Conservation (phyloP, 2,329 filamentous ascomycete genomes). For the Diaporthe sp. region DNA sequence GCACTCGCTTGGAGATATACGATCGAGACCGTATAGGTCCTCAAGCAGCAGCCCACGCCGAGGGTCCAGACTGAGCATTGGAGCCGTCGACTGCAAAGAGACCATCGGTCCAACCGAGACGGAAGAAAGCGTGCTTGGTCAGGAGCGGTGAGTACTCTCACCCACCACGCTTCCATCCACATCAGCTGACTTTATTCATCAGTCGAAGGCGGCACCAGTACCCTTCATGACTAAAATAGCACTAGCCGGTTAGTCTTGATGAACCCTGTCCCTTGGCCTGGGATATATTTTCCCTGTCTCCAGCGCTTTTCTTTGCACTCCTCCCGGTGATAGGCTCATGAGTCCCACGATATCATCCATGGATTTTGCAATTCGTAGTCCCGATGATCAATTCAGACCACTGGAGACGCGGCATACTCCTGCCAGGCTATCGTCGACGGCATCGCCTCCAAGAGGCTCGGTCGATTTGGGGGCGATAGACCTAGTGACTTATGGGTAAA, state of each 20-base stretch:
- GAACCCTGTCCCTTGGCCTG: conserved; percentile 15
- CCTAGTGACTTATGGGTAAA: not conserved
- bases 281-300: not conserved
- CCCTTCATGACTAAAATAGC: conserved; percentile 24
- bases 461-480: not conserved
- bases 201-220: not conserved
- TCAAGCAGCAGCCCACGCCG: not conserved
- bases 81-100: not conserved
- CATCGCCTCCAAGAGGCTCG: not conserved
- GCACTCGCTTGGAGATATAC: not conserved
- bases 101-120: conserved; percentile 14
- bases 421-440: not conserved
- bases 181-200: not conserved
- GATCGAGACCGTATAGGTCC: not conserved
- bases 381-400: not conserved
- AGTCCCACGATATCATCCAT: not conserved
- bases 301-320: not conserved
- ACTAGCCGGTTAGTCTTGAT: not conserved
- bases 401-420: not conserved
- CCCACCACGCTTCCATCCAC: not conserved
- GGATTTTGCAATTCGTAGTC: conserved; percentile 5
- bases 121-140: conserved; percentile 9
- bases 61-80: not conserved
- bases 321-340: not conserved
- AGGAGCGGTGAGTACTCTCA: conserved; percentile 9